Conservation (phyloP, 345 rosid genomes). For the Sonneratia caseolaris region DNA sequence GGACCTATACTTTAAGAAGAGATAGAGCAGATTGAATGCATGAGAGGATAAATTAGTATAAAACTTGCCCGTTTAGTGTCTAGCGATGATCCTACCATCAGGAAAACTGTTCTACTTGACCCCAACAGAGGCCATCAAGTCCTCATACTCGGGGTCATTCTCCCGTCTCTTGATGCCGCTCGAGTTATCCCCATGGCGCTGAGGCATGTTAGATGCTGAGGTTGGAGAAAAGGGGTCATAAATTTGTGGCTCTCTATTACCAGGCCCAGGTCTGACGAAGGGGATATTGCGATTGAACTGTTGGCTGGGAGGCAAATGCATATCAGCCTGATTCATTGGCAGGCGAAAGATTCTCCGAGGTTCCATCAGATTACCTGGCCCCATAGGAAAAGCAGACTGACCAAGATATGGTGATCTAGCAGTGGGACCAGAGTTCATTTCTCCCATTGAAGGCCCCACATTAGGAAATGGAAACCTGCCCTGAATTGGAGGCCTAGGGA, state of each 20-base stretch:
- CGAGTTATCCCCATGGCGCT: conserved; percentile 26
- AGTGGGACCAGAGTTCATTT: conserved; percentile 30
- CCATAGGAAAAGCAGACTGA: conserved; percentile 36
- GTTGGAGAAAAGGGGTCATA: conserved; percentile 92
- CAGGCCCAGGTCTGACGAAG: conserved; percentile 15
- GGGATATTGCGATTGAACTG: conserved; percentile 16
- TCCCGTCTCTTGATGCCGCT: conserved; percentile 29
- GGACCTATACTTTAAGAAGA: background rate
- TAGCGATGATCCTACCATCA: background rate
- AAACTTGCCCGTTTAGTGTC: background rate
- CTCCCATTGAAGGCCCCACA: conserved; percentile 31
- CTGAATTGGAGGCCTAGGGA: conserved; percentile 32
- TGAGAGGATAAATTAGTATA: background rate
- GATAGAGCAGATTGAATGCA: background rate
- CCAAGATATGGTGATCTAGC: conserved; percentile 28
- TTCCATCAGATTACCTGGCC: conserved; percentile 38
- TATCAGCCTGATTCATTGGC: conserved; percentile 23
- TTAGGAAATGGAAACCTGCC: conserved; percentile 20
- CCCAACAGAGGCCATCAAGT: conserved; percentile 66
- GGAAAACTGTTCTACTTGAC: conserved; percentile 22
- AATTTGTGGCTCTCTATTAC: conserved; percentile 41
- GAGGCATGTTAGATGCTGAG: conserved; percentile 27
- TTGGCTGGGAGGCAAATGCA: conserved; percentile 20
- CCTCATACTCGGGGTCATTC: conserved; percentile 54
- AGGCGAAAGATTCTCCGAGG: conserved; percentile 28